Percentiles rank a stretch among this genome's conserved stretches.
Conservation (phyloP, 371 early-diverging fungal genomes). For the Mucor plumbeus region DNA sequence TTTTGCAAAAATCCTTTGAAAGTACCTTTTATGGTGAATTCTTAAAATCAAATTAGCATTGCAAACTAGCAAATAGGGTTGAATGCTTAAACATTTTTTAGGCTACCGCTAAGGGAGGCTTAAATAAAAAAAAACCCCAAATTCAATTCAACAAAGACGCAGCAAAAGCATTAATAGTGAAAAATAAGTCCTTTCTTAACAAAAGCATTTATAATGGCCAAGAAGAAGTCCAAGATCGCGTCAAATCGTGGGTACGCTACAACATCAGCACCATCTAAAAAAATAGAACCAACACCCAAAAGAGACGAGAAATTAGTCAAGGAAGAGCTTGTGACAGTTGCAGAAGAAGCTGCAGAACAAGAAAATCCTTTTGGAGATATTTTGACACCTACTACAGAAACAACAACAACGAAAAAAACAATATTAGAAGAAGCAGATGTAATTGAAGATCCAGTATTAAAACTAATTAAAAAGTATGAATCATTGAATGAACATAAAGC, state of each 20-base stretch:
- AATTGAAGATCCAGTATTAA: conserved; percentile 16
- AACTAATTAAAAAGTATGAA: conserved; percentile 23
- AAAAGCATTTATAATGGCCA: conserved; percentile 21
- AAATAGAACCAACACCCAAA: conserved; percentile 7
- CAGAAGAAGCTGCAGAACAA: not conserved
- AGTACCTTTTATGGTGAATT: too few species aligned
- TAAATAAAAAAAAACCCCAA: not conserved
- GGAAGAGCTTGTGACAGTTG: not conserved
- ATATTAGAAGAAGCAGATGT: not conserved
- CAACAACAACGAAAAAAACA: not conserved
- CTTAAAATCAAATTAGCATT: too few species aligned
- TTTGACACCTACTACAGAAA: not conserved
- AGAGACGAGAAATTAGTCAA: not conserved
- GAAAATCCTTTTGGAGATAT: not conserved
- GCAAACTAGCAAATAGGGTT: not conserved
- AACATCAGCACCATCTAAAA: conserved; percentile 27
- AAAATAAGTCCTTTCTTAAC: too few species aligned
- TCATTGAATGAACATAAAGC: conserved; percentile 32
- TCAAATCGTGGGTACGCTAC: conserved; percentile 35
- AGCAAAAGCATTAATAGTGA: too few species aligned
- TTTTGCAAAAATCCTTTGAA: too few species aligned
- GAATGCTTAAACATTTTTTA: not conserved
- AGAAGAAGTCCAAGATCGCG: conserved; percentile 27
- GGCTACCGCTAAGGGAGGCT: not conserved
- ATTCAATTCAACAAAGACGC: too few species aligned